Conservation (phyloP, 2,329 filamentous ascomycete genomes). For the Massarina eburnea region DNA sequence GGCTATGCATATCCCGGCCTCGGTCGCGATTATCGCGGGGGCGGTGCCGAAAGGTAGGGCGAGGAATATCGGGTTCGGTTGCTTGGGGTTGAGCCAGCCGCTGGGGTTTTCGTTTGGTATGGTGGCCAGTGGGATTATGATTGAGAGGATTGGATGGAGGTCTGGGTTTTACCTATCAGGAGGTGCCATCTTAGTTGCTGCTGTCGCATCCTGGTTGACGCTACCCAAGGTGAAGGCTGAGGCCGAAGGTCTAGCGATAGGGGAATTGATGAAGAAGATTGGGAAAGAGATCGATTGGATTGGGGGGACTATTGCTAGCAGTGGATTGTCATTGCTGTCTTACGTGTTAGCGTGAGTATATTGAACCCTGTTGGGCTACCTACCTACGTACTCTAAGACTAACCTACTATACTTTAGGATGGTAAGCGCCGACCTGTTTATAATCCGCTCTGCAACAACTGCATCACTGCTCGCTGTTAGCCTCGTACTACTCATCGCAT, state of each 20-base stretch:
- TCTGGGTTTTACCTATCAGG: conserved; percentile 48
- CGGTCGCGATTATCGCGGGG: conserved; percentile 48
- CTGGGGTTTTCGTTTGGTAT: conserved; percentile 56
- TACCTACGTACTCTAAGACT: conserved; percentile 5
- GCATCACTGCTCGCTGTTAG: conserved; percentile 25
- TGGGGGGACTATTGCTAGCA: conserved; percentile 27
- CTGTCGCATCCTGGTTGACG: conserved; percentile 34
- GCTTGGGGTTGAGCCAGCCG: conserved; percentile 50
- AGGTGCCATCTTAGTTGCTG: conserved; percentile 36
- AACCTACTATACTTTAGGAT: conserved; percentile 14
- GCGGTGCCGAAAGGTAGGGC: conserved; percentile 26
- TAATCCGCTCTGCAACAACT: conserved; percentile 23
- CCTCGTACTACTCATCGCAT: conserved; percentile 26
- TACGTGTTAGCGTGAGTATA: conserved; percentile 29
- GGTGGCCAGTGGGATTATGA: conserved; percentile 50
- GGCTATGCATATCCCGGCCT: conserved; percentile 51
- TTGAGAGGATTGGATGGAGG: conserved; percentile 2
- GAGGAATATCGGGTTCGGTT: conserved; percentile 40
- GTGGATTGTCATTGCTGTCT: conserved; percentile 22
- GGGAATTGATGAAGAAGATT: conserved; percentile 13
- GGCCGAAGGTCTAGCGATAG: background rate
- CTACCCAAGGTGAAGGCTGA: conserved; percentile 21
- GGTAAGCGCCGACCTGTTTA: conserved; percentile 24
- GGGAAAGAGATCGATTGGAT: conserved; percentile 32
- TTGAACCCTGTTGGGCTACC: background rate